Conservation (phyloP, 2,329 filamentous ascomycete species). For the Pyrenophora tritici-repentis region DNA sequence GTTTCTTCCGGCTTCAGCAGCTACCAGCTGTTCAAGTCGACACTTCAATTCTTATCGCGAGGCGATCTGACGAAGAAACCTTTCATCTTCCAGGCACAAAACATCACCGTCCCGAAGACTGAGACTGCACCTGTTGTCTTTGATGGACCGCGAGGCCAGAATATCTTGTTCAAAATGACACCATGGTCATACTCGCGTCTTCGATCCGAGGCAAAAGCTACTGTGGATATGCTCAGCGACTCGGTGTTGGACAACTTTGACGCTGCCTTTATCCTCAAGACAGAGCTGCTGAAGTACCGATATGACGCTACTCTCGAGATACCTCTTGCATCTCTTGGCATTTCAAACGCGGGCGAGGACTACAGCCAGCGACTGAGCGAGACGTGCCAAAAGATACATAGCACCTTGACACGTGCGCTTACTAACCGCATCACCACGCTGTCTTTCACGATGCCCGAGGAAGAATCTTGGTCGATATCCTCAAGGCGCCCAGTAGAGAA, state of each 20-base stretch:
- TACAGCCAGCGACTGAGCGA: slow-evolving; percentile 34
- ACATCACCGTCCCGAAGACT: slow-evolving; percentile 44
- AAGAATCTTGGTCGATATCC: slow-evolving; percentile 45
- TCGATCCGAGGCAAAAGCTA: slow-evolving; percentile 73
- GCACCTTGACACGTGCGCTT: slow-evolving; percentile 70
- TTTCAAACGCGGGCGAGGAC: slow-evolving; percentile 29
- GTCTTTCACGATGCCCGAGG: slow-evolving; percentile 37
- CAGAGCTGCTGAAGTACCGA: slow-evolving; percentile 56
- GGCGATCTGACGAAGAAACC: slow-evolving; percentile 73
- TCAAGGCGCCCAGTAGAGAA: slow-evolving; percentile 28
- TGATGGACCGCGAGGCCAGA: slow-evolving; percentile 74
- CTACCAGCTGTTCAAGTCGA: slow-evolving; percentile 93
- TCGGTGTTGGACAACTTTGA: slow-evolving; percentile 79
- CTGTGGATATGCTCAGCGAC: slow-evolving; percentile 76
- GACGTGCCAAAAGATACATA: slow-evolving; percentile 64
- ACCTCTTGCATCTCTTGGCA: slow-evolving; percentile 39
- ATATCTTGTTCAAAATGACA: slow-evolving; percentile 89
- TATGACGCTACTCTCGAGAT: slow-evolving; percentile 60
- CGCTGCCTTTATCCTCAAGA: slow-evolving; percentile 74
- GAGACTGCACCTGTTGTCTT: slow-evolving; percentile 71
- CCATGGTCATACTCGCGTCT: slow-evolving; percentile 79
- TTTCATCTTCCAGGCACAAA: slow-evolving; percentile 55
- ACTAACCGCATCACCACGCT: slow-evolving; percentile 75
- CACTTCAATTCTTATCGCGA: slow-evolving; percentile 81
- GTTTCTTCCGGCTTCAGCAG: slow-evolving; percentile 82